These are phyloP conservation scores for Zelopaecilomyces penicillatus DNA, from an alignment of 2,329 filamentous ascomycete genomes.

Conservation along the genomic window DNA sequence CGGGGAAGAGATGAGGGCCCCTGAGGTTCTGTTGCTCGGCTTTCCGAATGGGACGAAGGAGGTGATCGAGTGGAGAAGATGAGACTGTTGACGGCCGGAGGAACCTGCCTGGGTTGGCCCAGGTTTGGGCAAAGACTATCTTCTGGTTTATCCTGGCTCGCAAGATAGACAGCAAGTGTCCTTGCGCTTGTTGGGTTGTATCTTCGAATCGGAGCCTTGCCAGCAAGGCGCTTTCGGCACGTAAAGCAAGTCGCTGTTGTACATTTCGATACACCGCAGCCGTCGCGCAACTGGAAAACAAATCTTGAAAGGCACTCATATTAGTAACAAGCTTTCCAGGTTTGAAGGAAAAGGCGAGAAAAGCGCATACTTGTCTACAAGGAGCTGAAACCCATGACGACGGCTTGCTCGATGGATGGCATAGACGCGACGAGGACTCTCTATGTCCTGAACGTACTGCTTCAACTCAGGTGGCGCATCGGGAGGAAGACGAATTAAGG, in stretches of 20 bases:
- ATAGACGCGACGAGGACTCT: constrained; percentile 54
- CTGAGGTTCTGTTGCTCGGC: neutral
- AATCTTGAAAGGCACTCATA: constrained; percentile 43
- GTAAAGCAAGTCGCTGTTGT: constrained; percentile 72
- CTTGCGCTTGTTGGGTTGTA: constrained; percentile 77
- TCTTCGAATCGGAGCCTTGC: constrained; percentile 61
- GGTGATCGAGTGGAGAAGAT: constrained; percentile 29
- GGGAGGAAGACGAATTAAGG: constrained; percentile 49
- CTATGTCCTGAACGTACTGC: constrained; percentile 47
- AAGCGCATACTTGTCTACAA: constrained; percentile 54
- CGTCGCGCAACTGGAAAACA: constrained; percentile 71
- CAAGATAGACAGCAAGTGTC: constrained; percentile 70
- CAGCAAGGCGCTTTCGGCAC: constrained; percentile 59
- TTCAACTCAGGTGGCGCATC: constrained; percentile 53
- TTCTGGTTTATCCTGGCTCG: constrained; percentile 70
- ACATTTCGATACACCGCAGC: constrained; percentile 63
- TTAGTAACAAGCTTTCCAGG: neutral
- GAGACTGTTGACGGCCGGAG: constrained; percentile 39
- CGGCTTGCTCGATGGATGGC: constrained; percentile 52
- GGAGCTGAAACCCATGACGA: constrained; percentile 54
- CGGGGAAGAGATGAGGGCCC: constrained; percentile 1
- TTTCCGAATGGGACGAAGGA: constrained; percentile 7
- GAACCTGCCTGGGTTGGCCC: constrained; percentile 31
- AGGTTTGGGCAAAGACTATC: constrained; percentile 55
- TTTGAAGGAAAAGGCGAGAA: neutral